These are phyloP conservation scores for Perkinsus olseni DNA, from an alignment of 169 alveolate species.

Conservation along the genomic window DNA sequence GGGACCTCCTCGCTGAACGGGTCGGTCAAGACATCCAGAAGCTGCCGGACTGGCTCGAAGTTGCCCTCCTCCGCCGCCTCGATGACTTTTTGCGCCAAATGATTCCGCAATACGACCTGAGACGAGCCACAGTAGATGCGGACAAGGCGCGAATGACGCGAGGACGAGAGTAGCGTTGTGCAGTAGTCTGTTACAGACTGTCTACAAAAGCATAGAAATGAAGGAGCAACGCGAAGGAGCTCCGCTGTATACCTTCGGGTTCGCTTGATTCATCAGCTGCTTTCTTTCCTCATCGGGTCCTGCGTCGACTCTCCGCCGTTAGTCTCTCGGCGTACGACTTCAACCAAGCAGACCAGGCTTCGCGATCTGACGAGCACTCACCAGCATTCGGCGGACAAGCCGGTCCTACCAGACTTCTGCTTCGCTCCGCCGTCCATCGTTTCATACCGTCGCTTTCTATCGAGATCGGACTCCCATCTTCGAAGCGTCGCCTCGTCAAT, in stretches of 20 bases:
- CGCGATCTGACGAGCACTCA: not conserved
- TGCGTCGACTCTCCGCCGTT: not conserved
- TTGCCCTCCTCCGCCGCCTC: conserved; percentile 38
- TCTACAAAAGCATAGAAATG: no score
- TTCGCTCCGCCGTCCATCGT: not conserved
- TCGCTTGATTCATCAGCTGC: not conserved
- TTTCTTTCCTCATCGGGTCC: not conserved
- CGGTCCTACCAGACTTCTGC: not conserved
- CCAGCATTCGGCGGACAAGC: no score
- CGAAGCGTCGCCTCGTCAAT: not conserved
- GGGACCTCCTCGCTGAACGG: conserved; percentile 36
- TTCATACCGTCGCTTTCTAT: not conserved
- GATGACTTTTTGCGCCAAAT: conserved; percentile 37
- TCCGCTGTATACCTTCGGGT: not conserved
- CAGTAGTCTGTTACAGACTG: no score
- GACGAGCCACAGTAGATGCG: not conserved
- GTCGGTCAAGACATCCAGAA: conserved; percentile 20
- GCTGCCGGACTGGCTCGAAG: conserved; percentile 23
- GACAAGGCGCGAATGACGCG: not conserved
- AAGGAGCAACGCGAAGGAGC: no score
- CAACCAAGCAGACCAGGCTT: not conserved
- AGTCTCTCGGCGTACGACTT: not conserved
- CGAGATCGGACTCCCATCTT: not conserved
- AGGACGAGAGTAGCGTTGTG: no score
- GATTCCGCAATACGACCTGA: conserved; percentile 37